A percentile compares a stretch with the other conserved stretches of the same genome.
Conservation (phyloP, 2,329 filamentous ascomycete genomes). For the Talaromyces sp. region DNA sequence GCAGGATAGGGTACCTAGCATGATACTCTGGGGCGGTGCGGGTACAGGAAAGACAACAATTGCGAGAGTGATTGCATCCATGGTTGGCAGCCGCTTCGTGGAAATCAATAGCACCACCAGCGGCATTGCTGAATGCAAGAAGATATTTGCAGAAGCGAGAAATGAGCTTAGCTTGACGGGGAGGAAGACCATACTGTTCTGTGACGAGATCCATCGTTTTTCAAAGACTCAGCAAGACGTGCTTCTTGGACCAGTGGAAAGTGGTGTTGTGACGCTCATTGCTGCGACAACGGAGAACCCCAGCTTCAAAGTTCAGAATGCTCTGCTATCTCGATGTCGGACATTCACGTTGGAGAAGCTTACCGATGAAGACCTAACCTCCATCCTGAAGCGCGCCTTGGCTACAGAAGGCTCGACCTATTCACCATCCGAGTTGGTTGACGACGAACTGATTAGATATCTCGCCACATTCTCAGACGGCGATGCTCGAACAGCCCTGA, state of each 20-base stretch:
- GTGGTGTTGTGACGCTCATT: conserved; percentile 83
- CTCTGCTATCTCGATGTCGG: conserved; percentile 81
- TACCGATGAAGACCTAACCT: conserved; percentile 64
- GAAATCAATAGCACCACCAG: conserved; percentile 93
- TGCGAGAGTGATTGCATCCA: conserved; percentile 79
- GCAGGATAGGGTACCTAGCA: conserved; percentile 78
- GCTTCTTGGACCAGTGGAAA: conserved; percentile 87
- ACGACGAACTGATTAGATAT: conserved; percentile 73
- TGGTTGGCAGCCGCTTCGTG: conserved; percentile 79
- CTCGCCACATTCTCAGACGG: conserved; percentile 85
- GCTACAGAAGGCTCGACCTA: conserved; percentile 56
- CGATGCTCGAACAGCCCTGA: conserved; percentile 87
- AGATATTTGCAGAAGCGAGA: conserved; percentile 79
- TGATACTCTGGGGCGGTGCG: conserved; percentile 73
- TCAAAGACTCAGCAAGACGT: conserved; percentile 91
- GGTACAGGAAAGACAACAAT: conserved; percentile 63
- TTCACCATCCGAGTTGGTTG: conserved; percentile 57
- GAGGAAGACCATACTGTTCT: conserved; percentile 91
- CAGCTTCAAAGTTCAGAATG: conserved; percentile 85
- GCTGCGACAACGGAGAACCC: conserved; percentile 97
- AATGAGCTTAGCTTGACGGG: conserved; percentile 78
- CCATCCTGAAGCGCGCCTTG: conserved; percentile 74
- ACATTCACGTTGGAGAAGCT: conserved; percentile 84
- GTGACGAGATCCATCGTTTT: conserved; percentile 94
- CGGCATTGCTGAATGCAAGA: conserved; percentile 87